Percentiles rank a stretch among this genome's conserved stretches.
Conservation (phyloP, 2,329 filamentous ascomycete genomes). For the Trichoderma sp. region DNA sequence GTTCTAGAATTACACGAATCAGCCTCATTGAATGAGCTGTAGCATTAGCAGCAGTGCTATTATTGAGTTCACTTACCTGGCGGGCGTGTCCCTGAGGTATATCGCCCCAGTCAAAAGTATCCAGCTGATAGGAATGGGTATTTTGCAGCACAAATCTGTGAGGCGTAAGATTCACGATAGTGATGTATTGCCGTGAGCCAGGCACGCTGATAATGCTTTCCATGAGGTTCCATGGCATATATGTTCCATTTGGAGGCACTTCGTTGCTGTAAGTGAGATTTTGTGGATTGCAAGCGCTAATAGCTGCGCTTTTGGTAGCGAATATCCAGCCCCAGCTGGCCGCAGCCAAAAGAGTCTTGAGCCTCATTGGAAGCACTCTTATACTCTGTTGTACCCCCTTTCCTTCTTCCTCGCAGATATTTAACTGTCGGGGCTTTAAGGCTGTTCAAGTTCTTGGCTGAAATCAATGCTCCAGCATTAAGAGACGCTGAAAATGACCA, state of each 20-base stretch:
- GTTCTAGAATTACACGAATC: constrained; percentile 28
- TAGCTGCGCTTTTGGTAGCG: not conserved
- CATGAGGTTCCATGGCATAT: constrained; percentile 29
- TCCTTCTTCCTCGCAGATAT: not conserved
- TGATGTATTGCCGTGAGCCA: constrained; percentile 38
- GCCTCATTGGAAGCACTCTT: not conserved
- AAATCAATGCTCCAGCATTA: not conserved
- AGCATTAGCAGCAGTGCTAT: too few species aligned
- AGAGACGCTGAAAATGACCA: not conserved
- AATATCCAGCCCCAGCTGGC: constrained; percentile 4
- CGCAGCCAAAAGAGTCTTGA: not conserved
- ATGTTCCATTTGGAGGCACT: constrained; percentile 18
- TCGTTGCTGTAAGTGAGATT: constrained; percentile 28
- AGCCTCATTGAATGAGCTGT: too few species aligned
- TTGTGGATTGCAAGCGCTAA: constrained; percentile 18
- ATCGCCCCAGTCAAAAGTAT: constrained; percentile 40
- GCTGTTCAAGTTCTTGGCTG: not conserved
- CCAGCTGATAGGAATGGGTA: constrained; percentile 41
- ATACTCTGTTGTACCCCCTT: not conserved
- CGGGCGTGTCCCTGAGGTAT: constrained; percentile 40
- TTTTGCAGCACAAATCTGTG: constrained; percentile 37
- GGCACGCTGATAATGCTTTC: constrained; percentile 13
- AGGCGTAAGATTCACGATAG: constrained; percentile 43
- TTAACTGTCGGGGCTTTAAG: not conserved
- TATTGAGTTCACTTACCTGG: constrained; percentile 27